Conservation (phyloP, 208 protist species). For the Sergeia podlipaevii region DNA sequence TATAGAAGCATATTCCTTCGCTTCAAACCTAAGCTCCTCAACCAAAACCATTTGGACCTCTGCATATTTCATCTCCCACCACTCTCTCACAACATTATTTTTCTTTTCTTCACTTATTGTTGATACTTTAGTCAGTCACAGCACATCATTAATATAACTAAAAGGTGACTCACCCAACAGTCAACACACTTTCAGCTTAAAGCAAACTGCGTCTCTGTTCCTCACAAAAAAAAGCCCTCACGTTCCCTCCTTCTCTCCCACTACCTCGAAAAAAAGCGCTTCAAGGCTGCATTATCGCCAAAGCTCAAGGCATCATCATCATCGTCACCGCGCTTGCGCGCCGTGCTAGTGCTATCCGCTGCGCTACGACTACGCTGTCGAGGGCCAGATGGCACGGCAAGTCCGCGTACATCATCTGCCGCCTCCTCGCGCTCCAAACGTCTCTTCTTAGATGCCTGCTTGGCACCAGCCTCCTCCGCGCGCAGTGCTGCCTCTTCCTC, state of each 20-base stretch:
- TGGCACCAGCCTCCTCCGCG: constrained; percentile 15
- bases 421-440: constrained; percentile 22
- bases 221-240: no score
- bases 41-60: no score
- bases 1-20: not conserved
- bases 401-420: constrained; percentile 53
- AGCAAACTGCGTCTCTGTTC: no score
- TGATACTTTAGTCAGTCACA: no score
- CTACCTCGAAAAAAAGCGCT: constrained; percentile 23
- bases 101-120: no score
- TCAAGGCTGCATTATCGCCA: constrained; percentile 33
- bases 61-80: no score
- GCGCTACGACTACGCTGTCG: not conserved
- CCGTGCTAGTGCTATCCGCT: not conserved
- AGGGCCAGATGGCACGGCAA: not conserved
- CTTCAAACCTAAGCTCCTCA: no score
- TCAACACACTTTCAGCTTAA: no score
- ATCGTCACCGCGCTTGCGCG: constrained; percentile 1
- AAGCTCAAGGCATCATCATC: not conserved
- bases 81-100: no score
- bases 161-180: no score
- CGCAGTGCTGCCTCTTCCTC: constrained; percentile 33
- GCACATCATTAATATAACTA: no score
- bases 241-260: not conserved
- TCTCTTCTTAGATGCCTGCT: constrained; percentile 23